Evolutionary conservation across 83 land plant genomes (phyloP).

Genomic region (Diphasiastrum complanatum): DNA sequence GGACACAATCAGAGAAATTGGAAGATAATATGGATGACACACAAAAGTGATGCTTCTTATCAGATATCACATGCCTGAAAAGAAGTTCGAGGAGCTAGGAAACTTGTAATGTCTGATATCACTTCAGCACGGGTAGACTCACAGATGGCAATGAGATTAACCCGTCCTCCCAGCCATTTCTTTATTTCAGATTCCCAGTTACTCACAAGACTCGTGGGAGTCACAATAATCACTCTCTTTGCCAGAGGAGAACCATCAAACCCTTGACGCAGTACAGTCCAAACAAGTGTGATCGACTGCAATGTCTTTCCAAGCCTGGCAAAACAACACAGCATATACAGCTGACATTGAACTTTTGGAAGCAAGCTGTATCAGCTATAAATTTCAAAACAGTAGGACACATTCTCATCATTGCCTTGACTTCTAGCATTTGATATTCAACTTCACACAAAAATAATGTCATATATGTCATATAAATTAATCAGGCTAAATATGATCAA

Average conservation of each 20-base stretch:
- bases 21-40: background rate
- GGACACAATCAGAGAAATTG: background rate
- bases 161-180: conserved; percentile 80
- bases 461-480: too few species aligned
- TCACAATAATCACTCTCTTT: conserved; percentile 73
- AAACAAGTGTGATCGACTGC: conserved; percentile 85
- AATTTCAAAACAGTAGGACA: background rate
- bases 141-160: conserved; percentile 71
- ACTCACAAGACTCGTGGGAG: conserved; percentile 97
- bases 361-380: background rate
- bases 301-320: conserved; percentile 91
- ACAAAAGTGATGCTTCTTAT: background rate
- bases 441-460: background rate
- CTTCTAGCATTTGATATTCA: background rate
- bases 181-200: conserved; percentile 97
- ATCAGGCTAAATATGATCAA: too few species aligned
- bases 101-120: conserved; percentile 64
- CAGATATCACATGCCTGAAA: conserved; percentile 44
- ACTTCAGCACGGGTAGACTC: conserved; percentile 89
- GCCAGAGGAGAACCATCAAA: conserved; percentile 92
- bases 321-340: background rate
- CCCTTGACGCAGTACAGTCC: conserved; percentile 85
- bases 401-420: background rate
- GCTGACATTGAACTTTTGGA: background rate
- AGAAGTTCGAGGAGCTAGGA: conserved; percentile 47